Percentiles rank a stretch among this genome's conserved stretches.
Conservation (phyloP, 2,329 filamentous ascomycete species). For the Scedosporium boydii region DNA sequence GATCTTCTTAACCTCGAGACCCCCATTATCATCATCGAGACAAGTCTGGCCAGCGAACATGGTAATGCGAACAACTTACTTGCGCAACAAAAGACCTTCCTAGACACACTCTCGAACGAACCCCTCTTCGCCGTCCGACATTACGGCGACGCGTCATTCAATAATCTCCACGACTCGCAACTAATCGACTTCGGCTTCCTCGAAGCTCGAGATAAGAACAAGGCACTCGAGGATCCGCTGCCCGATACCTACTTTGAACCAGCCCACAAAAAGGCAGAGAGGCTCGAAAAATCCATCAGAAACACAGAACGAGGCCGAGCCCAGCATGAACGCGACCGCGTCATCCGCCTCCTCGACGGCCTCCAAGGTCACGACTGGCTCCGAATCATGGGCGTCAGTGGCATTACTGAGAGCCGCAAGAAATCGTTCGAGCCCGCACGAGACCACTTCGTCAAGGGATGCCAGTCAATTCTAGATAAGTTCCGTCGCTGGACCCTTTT, state of each 20-base stretch:
- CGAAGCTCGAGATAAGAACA: conserved; percentile 33
- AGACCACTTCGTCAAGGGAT: conserved; percentile 74
- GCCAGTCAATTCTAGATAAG: conserved; percentile 73
- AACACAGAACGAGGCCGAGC: conserved; percentile 56
- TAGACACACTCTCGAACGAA: conserved; percentile 10
- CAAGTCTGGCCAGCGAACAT: background rate
- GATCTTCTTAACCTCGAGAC: conserved; percentile 67
- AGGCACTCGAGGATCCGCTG: conserved; percentile 41
- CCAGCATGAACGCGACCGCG: conserved; percentile 57
- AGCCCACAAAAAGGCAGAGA: conserved; percentile 48
- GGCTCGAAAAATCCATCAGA: conserved; percentile 51
- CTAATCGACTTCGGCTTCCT: conserved; percentile 47
- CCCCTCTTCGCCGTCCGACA: conserved; percentile 29
- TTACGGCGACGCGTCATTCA: conserved; percentile 47
- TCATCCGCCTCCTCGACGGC: conserved; percentile 62
- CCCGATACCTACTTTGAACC: conserved; percentile 44
- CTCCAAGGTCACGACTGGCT: conserved; percentile 90
- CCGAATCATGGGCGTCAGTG: conserved; percentile 80
- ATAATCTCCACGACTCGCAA: conserved; percentile 46
- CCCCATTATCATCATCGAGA: conserved; percentile 60
- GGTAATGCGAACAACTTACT: conserved; percentile 19
- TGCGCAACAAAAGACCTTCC: conserved; percentile 18
- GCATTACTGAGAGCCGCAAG: conserved; percentile 74
- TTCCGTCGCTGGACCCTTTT: conserved; percentile 82
- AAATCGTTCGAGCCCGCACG: conserved; percentile 81